Conservation (phyloP, 2,329 filamentous ascomycete species). For the Xylariales sp. region DNA sequence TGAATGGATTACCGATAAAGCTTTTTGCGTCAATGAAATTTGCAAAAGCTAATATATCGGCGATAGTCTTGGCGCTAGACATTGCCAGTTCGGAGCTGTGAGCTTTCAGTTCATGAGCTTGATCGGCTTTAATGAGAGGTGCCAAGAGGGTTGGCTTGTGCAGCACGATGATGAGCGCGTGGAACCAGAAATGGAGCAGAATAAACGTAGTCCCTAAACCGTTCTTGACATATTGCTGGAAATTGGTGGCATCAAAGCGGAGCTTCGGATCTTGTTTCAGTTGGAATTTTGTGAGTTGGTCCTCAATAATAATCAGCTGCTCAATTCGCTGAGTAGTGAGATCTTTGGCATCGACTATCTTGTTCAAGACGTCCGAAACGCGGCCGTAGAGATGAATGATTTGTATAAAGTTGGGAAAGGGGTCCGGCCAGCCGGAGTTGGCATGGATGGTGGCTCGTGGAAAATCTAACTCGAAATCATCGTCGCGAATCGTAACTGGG, state of each 20-base stretch:
- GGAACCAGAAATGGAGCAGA: constrained; percentile 83
- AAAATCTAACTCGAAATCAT: constrained; percentile 78
- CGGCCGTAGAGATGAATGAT: constrained; percentile 84
- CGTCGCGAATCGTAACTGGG: constrained; percentile 77
- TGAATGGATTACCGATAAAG: constrained; percentile 84
- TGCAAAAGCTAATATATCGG: constrained; percentile 81
- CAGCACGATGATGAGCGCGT: constrained; percentile 77
- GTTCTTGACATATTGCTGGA: constrained; percentile 75
- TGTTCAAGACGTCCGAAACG: constrained; percentile 80
- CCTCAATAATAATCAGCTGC: constrained; percentile 72
- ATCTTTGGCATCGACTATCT: constrained; percentile 68
- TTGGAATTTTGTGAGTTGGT: constrained; percentile 67
- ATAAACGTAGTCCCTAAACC: constrained; percentile 86
- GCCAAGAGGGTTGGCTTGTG: constrained; percentile 81
- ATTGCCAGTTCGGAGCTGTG: constrained; percentile 80
- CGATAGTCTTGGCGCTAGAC: constrained; percentile 88
- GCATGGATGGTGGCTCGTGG: constrained; percentile 47
- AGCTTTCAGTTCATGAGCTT: constrained; percentile 67
- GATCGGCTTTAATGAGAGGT: constrained; percentile 58
- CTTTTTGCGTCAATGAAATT: constrained; percentile 83
- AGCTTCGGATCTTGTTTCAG: constrained; percentile 70
- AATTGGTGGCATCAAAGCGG: constrained; percentile 82
- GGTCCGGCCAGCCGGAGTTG: constrained; percentile 65
- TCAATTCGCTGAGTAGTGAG: constrained; percentile 71
- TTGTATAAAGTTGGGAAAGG: constrained; percentile 74